A percentile compares a stretch with the other conserved stretches of the same genome.
phyloP scores from a whole-genome alignment of 1,284 basidiomycete species.

The Cutaneotrichosporon sp. region DNA sequence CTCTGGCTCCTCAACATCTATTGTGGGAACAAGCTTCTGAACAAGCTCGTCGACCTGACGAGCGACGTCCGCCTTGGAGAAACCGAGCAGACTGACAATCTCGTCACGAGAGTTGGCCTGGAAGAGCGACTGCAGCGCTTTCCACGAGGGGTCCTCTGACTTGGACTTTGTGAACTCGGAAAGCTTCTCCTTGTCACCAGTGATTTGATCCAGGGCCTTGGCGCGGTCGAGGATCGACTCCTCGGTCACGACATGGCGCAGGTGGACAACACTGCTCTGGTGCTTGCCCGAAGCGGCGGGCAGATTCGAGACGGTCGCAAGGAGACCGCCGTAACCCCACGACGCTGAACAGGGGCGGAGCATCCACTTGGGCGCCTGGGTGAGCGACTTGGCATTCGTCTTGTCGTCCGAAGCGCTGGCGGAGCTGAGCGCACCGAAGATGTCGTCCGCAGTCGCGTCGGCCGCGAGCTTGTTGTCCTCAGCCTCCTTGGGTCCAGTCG shows the following conservation, averaged over 20 bases:
- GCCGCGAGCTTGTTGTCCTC: constrained; percentile 31
- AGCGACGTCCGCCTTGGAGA: constrained; percentile 82
- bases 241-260: constrained; percentile 74
- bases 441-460: constrained; percentile 47
- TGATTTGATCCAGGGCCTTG: constrained; percentile 62
- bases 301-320: constrained; percentile 73
- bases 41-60: constrained; percentile 75
- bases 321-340: constrained; percentile 90
- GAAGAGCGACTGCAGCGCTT: constrained; percentile 82
- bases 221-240: constrained; percentile 71
- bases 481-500: constrained; percentile 61
- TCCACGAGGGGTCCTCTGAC: constrained; percentile 67
- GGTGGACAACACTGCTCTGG: constrained; percentile 71
- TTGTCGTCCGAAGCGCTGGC: constrained; percentile 59
- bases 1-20: constrained; percentile 46
- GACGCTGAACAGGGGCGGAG: constrained; percentile 73
- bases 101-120: constrained; percentile 83
- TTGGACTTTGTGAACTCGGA: constrained; percentile 61
- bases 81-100: constrained; percentile 84
- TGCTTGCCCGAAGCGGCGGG: constrained; percentile 65
- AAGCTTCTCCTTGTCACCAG: constrained; percentile 58
- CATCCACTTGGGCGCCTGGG: constrained; percentile 94
- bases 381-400: constrained; percentile 62
- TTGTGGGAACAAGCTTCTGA: constrained; percentile 55
- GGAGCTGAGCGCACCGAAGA: constrained; percentile 61